These are phyloP conservation scores for Magnusiomyces paraingens DNA, from an alignment of 1,139 yeast genomes.

Conservation along the genomic window DNA sequence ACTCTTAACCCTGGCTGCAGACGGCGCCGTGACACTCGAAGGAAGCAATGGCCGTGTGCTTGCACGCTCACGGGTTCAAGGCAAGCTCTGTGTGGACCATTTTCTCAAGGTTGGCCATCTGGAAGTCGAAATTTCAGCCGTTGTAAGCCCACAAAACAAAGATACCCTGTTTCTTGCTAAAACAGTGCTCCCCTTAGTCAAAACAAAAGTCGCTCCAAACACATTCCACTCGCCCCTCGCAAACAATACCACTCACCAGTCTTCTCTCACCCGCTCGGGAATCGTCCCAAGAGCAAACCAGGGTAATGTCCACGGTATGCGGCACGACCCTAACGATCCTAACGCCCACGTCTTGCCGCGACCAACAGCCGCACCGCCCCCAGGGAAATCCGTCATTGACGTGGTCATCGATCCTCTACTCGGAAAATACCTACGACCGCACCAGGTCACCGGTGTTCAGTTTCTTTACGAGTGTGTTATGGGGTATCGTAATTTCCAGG, in stretches of 20 bases:
- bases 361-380: slow-evolving; percentile 8
- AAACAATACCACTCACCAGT: not conserved
- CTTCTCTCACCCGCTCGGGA: slow-evolving; percentile 5
- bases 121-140: slow-evolving; percentile 41
- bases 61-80: slow-evolving; percentile 6
- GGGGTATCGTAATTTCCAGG: slow-evolving; percentile 51
- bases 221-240: not conserved
- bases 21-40: slow-evolving; percentile 19
- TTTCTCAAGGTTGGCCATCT: slow-evolving; percentile 43
- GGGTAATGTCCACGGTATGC: slow-evolving; percentile 27
- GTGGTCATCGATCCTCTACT: slow-evolving; percentile 69
- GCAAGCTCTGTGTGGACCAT: slow-evolving; percentile 30
- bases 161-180: not conserved
- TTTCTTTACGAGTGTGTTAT: slow-evolving; percentile 78
- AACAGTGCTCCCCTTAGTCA: not conserved
- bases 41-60: slow-evolving; percentile 24
- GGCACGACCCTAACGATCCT: slow-evolving; percentile 37
- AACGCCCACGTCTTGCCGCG: slow-evolving; percentile 45
- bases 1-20: slow-evolving; percentile 33
- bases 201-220: not conserved
- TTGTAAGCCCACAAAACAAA: not conserved
- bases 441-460: slow-evolving; percentile 75
- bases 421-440: slow-evolving; percentile 57
- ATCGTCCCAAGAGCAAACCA: not conserved
- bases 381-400: slow-evolving; percentile 34